Evolutionary conservation across 1,139 yeast species (phyloP).

Genomic region (Lodderomyces parapsilosis): DNA sequence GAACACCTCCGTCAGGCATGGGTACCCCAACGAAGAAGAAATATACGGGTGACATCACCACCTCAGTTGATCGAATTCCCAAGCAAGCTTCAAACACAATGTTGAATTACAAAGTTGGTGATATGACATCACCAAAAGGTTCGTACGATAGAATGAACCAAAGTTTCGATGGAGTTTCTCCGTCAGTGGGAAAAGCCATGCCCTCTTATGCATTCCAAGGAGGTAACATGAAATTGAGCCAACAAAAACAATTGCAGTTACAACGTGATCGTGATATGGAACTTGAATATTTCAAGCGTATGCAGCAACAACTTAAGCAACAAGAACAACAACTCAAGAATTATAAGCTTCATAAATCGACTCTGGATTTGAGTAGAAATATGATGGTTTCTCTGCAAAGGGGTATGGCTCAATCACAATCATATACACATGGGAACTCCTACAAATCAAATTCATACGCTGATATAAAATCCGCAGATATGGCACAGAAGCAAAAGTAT

Average conservation of each 20-base stretch:
- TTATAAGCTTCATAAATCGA: conserved; percentile 23
- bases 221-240: conserved; percentile 13
- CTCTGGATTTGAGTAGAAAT: conserved; percentile 17
- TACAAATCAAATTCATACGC: conserved; percentile 10
- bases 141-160: conserved; percentile 25
- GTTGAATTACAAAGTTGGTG: conserved; percentile 6
- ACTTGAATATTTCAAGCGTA: conserved; percentile 29
- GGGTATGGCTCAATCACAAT: conserved; percentile 7
- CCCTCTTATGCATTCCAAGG: not conserved
- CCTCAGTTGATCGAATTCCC: conserved; percentile 17
- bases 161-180: conserved; percentile 21
- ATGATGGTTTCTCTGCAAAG: conserved; percentile 16
- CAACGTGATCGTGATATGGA: conserved; percentile 27
- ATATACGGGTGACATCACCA: conserved; percentile 15
- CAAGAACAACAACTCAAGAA: conserved; percentile 16
- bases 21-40: conserved; percentile 17
- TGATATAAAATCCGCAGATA: conserved; percentile 4
- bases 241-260: conserved; percentile 21
- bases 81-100: conserved; percentile 5
- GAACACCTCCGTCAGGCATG: conserved; percentile 16
- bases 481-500: not conserved
- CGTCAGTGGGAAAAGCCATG: not conserved
- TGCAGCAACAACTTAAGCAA: conserved; percentile 26
- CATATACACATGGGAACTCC: conserved; percentile 1
- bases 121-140: conserved; percentile 20